Conservation (phyloP, 1,284 basidiomycete genomes). For the Cryptococcus sp. region DNA sequence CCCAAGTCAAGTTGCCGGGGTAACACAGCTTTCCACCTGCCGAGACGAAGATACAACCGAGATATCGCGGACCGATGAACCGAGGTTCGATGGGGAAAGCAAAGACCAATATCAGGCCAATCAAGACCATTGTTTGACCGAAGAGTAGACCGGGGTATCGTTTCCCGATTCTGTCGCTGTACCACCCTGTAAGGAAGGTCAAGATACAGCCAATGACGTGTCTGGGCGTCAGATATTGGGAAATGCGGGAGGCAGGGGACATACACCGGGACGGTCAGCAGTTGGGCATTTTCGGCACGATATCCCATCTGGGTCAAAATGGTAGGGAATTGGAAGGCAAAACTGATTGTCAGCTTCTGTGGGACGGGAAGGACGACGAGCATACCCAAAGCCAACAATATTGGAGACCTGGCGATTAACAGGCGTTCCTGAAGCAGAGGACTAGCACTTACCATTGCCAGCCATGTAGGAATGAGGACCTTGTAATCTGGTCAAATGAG, state of each 20-base stretch:
- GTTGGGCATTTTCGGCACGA: constrained; percentile 16
- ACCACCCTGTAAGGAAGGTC: constrained; percentile 5
- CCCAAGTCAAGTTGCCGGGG: constrained; percentile 11
- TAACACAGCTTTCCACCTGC: not conserved
- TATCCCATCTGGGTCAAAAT: constrained; percentile 19
- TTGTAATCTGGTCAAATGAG: not conserved
- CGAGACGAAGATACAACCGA: constrained; percentile 8
- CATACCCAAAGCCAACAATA: not conserved
- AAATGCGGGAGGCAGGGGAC: not conserved
- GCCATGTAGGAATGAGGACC: not conserved
- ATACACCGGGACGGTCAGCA: constrained; percentile 15
- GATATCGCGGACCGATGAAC: constrained; percentile 14
- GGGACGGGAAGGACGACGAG: not conserved
- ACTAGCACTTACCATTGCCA: too few species aligned
- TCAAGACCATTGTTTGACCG: constrained; percentile 16
- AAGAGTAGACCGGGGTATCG: constrained; percentile 11
- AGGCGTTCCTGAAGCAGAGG: too few species aligned
- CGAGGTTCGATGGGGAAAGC: constrained; percentile 12
- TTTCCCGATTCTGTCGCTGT: constrained; percentile 9
- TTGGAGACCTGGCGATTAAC: too few species aligned
- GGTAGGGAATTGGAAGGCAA: constrained; percentile 16
- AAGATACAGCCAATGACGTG: not conserved
- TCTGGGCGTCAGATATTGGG: not conserved
- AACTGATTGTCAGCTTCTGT: not conserved
- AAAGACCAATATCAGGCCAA: constrained; percentile 18